Evolutionary conservation across 192 early-diverging fungal genomes (phyloP), one percentile per base, ranked within the genome.

Genomic region (Coemansia sp.): DNA sequence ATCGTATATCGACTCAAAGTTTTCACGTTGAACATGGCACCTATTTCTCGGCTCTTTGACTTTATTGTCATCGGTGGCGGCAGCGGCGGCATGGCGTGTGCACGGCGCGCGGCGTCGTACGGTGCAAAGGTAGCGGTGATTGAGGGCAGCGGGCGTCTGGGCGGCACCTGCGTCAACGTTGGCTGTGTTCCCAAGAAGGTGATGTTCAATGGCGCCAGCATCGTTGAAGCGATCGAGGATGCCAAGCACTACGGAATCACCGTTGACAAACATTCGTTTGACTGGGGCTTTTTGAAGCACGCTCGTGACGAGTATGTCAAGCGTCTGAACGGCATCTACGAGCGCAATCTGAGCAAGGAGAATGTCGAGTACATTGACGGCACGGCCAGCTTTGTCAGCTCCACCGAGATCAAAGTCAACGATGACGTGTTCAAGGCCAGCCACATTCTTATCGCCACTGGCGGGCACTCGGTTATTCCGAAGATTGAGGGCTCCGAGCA

Each of bases 11-110:
- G 17, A 22, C 2, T 19, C 41, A 56, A 25, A 10, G 4, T n/a
- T 64, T 27, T 7, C 5, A 43, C 39, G 15, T 0, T 5, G 48
- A 38, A 27, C n/a, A 79, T 79, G 76, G 53, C 76, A 70, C 72
- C 76, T 3, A 68, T 70, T 29, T 58, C 77, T 38, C 65, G 52
- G 37, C 69, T 85, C 23, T 92, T 92, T 69, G 95, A 98, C 71
- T 96, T 92, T 75, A 86, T 98, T n/a, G 94, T 98, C 43, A 89
- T 97, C 61, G 96, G 96, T 60, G 96, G 92, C 66, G 94, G 96
- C 43, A 88, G 86, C 69, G 91, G 91, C 65, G 96, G 97, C 17
- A 79, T 99, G 25, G 97, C 94, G 22, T 92, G 91, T 21, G 95
- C 97, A 5, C 87, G 97, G 54, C 86, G 97, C 43, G 97, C 97